Conservation (phyloP, 208 protist genomes). For the Acanthamoeba sp. region DNA sequence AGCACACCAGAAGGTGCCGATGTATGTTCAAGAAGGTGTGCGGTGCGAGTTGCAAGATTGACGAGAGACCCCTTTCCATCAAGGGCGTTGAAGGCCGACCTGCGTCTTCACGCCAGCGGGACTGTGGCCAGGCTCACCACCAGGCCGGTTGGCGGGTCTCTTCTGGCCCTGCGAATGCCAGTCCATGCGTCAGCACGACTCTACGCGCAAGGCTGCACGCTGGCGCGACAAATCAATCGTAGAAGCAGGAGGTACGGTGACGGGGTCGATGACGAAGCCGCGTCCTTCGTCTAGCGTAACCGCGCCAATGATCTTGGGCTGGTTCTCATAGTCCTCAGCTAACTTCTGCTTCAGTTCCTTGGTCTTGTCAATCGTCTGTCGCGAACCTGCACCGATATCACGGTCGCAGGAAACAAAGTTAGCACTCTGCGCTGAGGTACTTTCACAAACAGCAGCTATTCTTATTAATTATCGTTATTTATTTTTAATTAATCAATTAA, state of each 20-base stretch:
- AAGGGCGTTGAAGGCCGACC: conserved; percentile 9
- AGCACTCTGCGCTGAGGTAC: neutral
- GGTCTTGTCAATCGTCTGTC: conserved; percentile 48
- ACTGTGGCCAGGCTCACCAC: conserved; percentile 4
- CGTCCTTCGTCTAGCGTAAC: neutral
- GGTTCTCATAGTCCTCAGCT: conserved; percentile 26
- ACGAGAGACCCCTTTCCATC: no score
- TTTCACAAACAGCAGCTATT: no score
- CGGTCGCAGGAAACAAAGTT: neutral
- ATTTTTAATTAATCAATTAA: conserved; percentile 23
- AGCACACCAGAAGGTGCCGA: no score
- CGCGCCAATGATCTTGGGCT: conserved; percentile 29
- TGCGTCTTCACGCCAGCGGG: conserved; percentile 29
- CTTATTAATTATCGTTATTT: neutral
- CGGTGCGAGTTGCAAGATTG: no score
- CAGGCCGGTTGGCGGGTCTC: conserved; percentile 6
- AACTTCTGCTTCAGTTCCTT: conserved; percentile 60
- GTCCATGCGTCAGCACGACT: neutral
- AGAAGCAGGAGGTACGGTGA: no score
- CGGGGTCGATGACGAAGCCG: conserved; percentile 35
- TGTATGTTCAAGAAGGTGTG: no score
- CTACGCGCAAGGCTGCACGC: no score
- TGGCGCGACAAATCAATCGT: no score
- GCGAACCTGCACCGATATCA: neutral
- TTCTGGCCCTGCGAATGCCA: conserved; percentile 5